phyloP scores from a whole-genome alignment of 2,329 filamentous ascomycete genomes.

The Hymenoscyphus fructigenus region DNA sequence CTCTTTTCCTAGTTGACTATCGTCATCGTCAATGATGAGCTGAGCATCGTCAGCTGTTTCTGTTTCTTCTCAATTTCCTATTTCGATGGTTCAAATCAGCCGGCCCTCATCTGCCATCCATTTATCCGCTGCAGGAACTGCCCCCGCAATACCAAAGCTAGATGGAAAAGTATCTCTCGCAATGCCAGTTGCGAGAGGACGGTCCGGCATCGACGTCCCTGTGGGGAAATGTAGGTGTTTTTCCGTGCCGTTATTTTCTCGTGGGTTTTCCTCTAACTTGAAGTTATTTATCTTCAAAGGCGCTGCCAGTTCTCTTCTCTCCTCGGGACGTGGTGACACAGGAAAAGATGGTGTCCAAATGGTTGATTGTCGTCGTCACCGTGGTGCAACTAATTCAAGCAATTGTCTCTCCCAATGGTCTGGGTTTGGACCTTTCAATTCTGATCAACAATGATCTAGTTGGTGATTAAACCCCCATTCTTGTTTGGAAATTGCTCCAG shows the following conservation, averaged over 20 bases:
- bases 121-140: slow-evolving; percentile 16
- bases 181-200: slow-evolving; percentile 11
- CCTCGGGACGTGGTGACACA: slow-evolving; percentile 9
- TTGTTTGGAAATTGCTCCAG: not conserved
- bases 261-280: slow-evolving; percentile 16
- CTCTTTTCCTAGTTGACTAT: not conserved
- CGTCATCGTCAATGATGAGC: not conserved
- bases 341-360: slow-evolving; percentile 20
- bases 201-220: slow-evolving; percentile 13
- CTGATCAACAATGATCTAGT: slow-evolving; percentile 28
- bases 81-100: not conserved
- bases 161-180: slow-evolving; percentile 9
- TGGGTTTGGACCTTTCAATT: slow-evolving; percentile 25
- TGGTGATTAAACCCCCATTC: slow-evolving; percentile 9
- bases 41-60: not conserved
- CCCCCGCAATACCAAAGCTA: not conserved
- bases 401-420: slow-evolving; percentile 22
- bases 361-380: slow-evolving; percentile 19
- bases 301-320: slow-evolving; percentile 11
- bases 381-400: slow-evolving; percentile 16
- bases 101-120: not conserved
- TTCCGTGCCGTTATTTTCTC: slow-evolving; percentile 14
- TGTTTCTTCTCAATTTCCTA: not conserved
- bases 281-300: slow-evolving; percentile 20
- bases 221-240: slow-evolving; percentile 20